phyloP scores from a whole-genome alignment of 2,329 filamentous ascomycete genomes.

The Madurella mycetomatis region DNA sequence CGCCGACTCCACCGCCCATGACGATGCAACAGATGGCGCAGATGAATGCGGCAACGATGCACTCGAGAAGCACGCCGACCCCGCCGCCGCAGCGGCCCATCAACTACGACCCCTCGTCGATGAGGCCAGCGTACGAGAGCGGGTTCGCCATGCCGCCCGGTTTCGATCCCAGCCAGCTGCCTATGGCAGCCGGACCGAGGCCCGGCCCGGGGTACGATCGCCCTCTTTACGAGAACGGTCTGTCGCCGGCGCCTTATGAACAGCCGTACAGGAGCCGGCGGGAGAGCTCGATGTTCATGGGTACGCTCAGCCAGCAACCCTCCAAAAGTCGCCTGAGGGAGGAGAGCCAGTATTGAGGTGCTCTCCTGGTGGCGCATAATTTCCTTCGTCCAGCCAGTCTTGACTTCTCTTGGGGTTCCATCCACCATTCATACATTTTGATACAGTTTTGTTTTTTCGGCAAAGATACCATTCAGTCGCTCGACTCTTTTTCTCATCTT shows the following conservation, averaged over 20 bases:
- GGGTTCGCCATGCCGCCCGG: constrained; percentile 34
- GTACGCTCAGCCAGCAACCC: constrained; percentile 45
- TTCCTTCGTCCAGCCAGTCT: neutral
- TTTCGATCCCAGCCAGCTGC: constrained; percentile 33
- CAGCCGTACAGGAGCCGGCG: constrained; percentile 47
- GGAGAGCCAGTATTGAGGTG: constrained; percentile 45
- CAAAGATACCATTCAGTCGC: constrained; percentile 23
- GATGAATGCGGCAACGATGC: constrained; percentile 25
- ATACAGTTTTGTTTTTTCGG: neutral
- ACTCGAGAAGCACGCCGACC: constrained; percentile 38
- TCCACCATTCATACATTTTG: neutral
- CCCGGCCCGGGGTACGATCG: constrained; percentile 36
- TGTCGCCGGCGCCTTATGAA: constrained; percentile 32
- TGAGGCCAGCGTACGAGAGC: constrained; percentile 44
- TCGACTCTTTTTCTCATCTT: constrained; percentile 6
- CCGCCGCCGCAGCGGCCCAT: constrained; percentile 39
- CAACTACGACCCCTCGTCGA: constrained; percentile 38
- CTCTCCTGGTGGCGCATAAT: constrained; percentile 15
- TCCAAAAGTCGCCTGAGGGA: constrained; percentile 53
- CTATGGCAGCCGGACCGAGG: constrained; percentile 10
- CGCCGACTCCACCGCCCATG: constrained; percentile 48
- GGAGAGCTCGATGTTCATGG: constrained; percentile 58
- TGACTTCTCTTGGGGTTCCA: constrained; percentile 1
- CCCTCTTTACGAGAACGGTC: constrained; percentile 31
- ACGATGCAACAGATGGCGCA: constrained; percentile 30